Conservation (phyloP, 768 basidiomycete genomes). For the Trametes punicea region DNA sequence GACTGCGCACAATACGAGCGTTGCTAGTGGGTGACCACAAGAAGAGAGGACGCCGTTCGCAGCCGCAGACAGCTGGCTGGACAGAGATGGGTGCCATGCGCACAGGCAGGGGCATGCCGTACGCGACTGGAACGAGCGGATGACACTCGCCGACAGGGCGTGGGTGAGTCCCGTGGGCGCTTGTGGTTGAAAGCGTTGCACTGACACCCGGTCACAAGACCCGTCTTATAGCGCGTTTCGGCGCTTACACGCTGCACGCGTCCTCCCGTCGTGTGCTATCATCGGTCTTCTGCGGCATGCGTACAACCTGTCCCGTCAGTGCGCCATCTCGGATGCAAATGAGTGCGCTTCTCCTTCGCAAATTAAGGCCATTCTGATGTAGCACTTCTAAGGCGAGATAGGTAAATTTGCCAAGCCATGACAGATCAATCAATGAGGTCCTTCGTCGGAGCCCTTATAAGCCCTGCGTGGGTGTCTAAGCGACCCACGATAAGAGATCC, state of each 20-base stretch:
- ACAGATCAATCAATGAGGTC: no score
- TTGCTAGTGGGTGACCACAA: slow-evolving; percentile 10
- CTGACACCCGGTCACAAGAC: slow-evolving; percentile 4
- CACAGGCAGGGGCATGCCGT: slow-evolving; percentile 2
- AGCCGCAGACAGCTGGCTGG: neutral
- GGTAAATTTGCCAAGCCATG: no score
- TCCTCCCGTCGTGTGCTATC: neutral
- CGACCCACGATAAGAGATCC: no score
- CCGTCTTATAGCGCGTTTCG: neutral
- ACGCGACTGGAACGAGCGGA: slow-evolving; percentile 2
- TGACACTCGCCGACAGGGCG: neutral
- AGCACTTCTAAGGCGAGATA: no score
- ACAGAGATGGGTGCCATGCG: slow-evolving; percentile 7
- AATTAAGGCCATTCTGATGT: no score
- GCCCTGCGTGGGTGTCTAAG: no score
- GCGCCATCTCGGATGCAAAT: no score
- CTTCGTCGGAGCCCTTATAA: no score
- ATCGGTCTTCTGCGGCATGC: no score
- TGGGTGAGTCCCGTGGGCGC: neutral
- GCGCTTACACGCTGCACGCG: slow-evolving; percentile 1
- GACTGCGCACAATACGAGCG: slow-evolving; percentile 9
- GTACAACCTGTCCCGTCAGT: no score
- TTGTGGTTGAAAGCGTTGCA: neutral
- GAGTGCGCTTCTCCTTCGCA: no score
- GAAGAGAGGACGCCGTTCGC: neutral